Percentiles rank a stretch among this genome's conserved stretches.
Conservation (phyloP, 352 stramenopile species). For the Phytophthora pisi region DNA sequence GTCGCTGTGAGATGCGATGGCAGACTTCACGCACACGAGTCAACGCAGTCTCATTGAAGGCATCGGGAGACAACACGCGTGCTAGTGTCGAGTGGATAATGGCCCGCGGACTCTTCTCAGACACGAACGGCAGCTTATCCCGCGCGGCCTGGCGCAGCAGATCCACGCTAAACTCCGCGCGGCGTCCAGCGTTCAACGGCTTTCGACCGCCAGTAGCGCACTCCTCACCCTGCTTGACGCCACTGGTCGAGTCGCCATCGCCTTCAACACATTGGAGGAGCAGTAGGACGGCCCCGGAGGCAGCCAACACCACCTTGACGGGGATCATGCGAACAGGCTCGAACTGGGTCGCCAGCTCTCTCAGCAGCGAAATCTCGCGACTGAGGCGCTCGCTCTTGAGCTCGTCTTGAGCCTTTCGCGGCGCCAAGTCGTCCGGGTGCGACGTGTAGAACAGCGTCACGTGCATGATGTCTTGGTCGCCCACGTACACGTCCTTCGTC, state of each 20-base stretch:
- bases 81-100: constrained; percentile 72
- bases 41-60: constrained; percentile 33
- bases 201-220: neutral
- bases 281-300: constrained; percentile 59
- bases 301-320: constrained; percentile 33
- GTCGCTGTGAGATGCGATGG: constrained; percentile 42
- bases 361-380: constrained; percentile 44
- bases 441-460: constrained; percentile 77
- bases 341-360: constrained; percentile 36
- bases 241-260: neutral
- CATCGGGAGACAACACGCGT: constrained; percentile 48
- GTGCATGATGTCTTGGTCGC: constrained; percentile 65
- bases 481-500: constrained; percentile 49
- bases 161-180: constrained; percentile 50
- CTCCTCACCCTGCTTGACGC: neutral
- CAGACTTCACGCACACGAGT: constrained; percentile 39
- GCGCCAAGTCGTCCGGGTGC: constrained; percentile 56
- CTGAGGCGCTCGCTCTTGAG: constrained; percentile 28
- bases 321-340: constrained; percentile 38
- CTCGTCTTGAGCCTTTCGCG: constrained; percentile 4
- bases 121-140: constrained; percentile 46
- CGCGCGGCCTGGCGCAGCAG: constrained; percentile 43
- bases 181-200: constrained; percentile 17
- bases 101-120: constrained; percentile 25
- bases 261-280: constrained; percentile 48